Evolutionary conservation across 1,284 basidiomycete genomes (phyloP).

Genomic region (Porodaedalea pini): DNA sequence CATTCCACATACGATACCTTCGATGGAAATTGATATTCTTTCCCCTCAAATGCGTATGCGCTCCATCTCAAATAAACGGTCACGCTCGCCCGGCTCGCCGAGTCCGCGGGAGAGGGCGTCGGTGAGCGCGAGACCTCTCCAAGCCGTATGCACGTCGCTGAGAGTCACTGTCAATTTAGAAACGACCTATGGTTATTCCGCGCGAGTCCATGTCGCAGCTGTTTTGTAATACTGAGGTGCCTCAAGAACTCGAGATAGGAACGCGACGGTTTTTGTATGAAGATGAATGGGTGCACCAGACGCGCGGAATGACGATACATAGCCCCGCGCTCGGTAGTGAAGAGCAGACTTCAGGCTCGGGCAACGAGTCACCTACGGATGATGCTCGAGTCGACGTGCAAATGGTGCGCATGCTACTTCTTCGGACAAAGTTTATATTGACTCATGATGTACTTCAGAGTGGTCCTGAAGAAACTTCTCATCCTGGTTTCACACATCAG

Average conservation of each 20-base stretch:
- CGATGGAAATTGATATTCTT: constrained; percentile 52
- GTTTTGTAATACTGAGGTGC: constrained; percentile 2
- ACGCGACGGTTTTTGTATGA: constrained; percentile 1
- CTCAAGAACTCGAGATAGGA: neutral
- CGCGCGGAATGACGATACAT: constrained; percentile 13
- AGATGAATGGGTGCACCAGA: constrained; percentile 19
- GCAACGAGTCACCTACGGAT: neutral
- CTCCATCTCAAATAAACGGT: constrained; percentile 42
- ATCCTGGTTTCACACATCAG: neutral
- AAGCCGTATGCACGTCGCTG: neutral
- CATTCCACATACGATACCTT: too few species aligned
- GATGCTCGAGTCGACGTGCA: constrained; percentile 4
- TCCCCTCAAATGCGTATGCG: constrained; percentile 38
- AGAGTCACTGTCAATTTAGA: neutral
- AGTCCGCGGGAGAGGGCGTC: constrained; percentile 24
- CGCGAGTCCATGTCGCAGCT: neutral
- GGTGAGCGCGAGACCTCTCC: constrained; percentile 8
- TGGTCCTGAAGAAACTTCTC: neutral
- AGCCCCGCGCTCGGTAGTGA: constrained; percentile 9
- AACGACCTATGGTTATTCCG: constrained; percentile 8
- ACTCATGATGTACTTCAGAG: neutral
- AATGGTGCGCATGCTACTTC: constrained; percentile 6
- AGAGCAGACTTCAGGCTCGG: neutral
- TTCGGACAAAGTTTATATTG: neutral
- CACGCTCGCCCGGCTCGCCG: constrained; percentile 48